phyloP scores from a whole-genome alignment of 768 basidiomycete species.

The Lactarius akahatsu region DNA sequence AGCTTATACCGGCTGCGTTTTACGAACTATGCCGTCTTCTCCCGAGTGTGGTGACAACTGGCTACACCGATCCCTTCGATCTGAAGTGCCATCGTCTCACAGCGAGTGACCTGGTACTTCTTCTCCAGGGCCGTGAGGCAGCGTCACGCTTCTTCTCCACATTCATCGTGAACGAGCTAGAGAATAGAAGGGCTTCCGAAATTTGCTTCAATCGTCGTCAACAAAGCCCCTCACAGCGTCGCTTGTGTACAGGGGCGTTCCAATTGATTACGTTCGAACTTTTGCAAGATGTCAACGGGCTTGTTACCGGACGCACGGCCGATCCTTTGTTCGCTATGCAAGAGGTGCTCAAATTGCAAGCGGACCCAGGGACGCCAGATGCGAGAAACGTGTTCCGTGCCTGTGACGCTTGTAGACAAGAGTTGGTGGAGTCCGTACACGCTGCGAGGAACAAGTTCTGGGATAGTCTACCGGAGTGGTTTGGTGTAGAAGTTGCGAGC shows the following conservation, averaged over 20 bases:
- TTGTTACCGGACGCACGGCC: constrained; percentile 25
- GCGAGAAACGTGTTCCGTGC: constrained; percentile 21
- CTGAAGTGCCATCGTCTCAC: constrained; percentile 44
- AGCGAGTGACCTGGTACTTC: constrained; percentile 54
- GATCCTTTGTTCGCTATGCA: constrained; percentile 30
- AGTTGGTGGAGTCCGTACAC: constrained; percentile 22
- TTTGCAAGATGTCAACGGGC: constrained; percentile 28
- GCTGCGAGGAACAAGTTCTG: constrained; percentile 26
- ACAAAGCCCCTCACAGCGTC: constrained; percentile 13
- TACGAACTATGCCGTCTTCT: constrained; percentile 74
- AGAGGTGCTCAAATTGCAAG: constrained; percentile 25
- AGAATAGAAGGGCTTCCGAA: constrained; percentile 55
- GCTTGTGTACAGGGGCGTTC: constrained; percentile 26
- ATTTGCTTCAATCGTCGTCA: constrained; percentile 28
- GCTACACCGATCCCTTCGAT: constrained; percentile 43
- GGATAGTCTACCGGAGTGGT: constrained; percentile 29
- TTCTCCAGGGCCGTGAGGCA: constrained; percentile 70
- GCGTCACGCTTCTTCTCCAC: constrained; percentile 72
- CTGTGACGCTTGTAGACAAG: constrained; percentile 27
- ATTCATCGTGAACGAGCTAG: constrained; percentile 72
- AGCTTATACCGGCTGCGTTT: constrained; percentile 72
- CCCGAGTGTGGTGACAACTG: constrained; percentile 59
- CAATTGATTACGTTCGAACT: constrained; percentile 27
- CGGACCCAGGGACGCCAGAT: constrained; percentile 15
- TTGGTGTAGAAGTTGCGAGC: constrained; percentile 23